A percentile compares a stretch with the other conserved stretches of the same genome.
Conservation (phyloP, 2,329 filamentous ascomycete genomes). For the Pseudogymnoascus sp. region DNA sequence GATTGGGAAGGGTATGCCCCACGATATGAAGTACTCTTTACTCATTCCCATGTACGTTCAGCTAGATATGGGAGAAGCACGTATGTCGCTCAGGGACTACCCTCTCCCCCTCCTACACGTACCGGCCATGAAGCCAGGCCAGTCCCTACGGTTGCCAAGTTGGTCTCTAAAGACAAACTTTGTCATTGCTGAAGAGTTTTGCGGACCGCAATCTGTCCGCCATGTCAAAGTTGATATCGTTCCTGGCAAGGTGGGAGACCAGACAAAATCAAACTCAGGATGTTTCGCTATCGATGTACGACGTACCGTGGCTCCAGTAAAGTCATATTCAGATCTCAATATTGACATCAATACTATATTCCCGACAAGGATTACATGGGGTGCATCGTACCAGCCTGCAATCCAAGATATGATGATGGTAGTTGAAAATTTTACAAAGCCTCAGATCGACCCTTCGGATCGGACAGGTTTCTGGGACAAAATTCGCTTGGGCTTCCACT, state of each 20-base stretch:
- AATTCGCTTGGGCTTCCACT: slow-evolving; percentile 89
- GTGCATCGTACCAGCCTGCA: slow-evolving; percentile 92
- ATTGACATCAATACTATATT: slow-evolving; percentile 89
- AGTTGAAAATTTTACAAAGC: slow-evolving; percentile 94
- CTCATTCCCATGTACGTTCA: slow-evolving; percentile 84
- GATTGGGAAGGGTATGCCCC: slow-evolving; percentile 94
- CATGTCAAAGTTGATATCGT: slow-evolving; percentile 78
- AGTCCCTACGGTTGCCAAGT: slow-evolving; percentile 71
- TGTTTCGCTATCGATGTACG: slow-evolving; percentile 79
- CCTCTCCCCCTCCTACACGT: slow-evolving; percentile 88
- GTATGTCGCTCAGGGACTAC: slow-evolving; percentile 83
- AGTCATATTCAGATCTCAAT: slow-evolving; percentile 88
- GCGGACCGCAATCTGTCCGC: slow-evolving; percentile 70
- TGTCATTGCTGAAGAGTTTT: slow-evolving; percentile 89
- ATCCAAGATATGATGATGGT: slow-evolving; percentile 99
- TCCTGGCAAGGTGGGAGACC: slow-evolving; percentile 53
- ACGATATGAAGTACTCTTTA: slow-evolving; percentile 81
- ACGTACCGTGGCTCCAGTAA: slow-evolving; percentile 87
- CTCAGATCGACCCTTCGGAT: slow-evolving; percentile 87
- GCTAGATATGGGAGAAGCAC: slow-evolving; percentile 82
- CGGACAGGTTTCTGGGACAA: slow-evolving; percentile 98
- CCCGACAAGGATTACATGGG: slow-evolving; percentile 92
- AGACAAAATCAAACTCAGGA: slow-evolving; percentile 46
- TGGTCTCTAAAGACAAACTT: slow-evolving; percentile 84
- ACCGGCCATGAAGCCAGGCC: slow-evolving; percentile 68